Evolutionary conservation across 1,284 basidiomycete genomes (phyloP).

Genomic region (Moesziomyces globuligerus): DNA sequence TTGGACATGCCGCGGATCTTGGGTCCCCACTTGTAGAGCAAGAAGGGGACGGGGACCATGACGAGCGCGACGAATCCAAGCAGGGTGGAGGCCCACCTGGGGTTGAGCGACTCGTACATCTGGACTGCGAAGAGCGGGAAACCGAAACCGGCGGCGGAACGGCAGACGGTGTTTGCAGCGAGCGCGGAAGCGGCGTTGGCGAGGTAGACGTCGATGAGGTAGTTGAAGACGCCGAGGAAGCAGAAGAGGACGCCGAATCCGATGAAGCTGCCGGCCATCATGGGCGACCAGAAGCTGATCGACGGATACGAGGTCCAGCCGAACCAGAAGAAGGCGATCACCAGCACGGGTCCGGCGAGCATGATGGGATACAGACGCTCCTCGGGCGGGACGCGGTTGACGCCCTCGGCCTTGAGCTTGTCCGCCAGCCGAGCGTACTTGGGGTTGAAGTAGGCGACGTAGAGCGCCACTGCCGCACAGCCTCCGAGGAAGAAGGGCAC

Average conservation of each 20-base stretch:
- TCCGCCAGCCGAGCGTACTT: conserved; percentile 48
- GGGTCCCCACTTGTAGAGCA: conserved; percentile 69
- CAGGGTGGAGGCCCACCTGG: conserved; percentile 80
- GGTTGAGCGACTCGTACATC: conserved; percentile 73
- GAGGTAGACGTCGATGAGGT: conserved; percentile 72
- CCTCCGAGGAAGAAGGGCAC: conserved; percentile 65
- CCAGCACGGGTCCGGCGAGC: conserved; percentile 66
- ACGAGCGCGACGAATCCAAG: conserved; percentile 77
- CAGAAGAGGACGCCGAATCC: conserved; percentile 71
- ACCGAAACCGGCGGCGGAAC: conserved; percentile 74
- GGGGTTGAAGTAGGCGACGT: conserved; percentile 55
- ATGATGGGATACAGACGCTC: conserved; percentile 58
- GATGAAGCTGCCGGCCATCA: conserved; percentile 70
- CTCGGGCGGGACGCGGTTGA: conserved; percentile 62
- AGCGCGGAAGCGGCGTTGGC: conserved; percentile 71
- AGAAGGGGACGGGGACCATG: conserved; percentile 76
- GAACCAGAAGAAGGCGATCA: conserved; percentile 68
- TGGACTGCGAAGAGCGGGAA: conserved; percentile 71
- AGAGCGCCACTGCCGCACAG: conserved; percentile 37
- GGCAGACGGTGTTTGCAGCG: conserved; percentile 77
- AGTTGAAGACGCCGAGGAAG: conserved; percentile 71
- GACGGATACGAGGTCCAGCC: conserved; percentile 55
- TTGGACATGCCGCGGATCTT: conserved; percentile 66
- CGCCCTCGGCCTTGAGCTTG: conserved; percentile 38
- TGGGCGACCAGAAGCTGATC: conserved; percentile 69